Evolutionary conservation across 495 filamentous ascomycete species (phyloP).

Genomic region (Aspergillus indologenus): DNA sequence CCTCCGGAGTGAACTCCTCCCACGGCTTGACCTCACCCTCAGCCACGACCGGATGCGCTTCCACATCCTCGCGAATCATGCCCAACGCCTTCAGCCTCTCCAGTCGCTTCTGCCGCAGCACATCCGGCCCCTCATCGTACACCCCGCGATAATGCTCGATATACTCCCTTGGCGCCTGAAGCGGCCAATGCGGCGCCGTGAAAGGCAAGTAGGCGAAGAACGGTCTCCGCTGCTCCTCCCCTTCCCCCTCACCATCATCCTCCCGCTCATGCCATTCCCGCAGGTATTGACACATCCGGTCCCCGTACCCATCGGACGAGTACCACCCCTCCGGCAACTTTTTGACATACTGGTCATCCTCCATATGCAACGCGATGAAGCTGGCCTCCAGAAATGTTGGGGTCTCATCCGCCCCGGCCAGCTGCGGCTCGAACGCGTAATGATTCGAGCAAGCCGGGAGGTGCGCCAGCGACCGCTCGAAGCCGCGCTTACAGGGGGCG

Average conservation of each 20-base stretch:
- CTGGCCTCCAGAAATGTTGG: constrained; percentile 51
- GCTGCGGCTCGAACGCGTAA: constrained; percentile 58
- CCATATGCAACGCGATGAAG: constrained; percentile 56
- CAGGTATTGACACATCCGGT: constrained; percentile 53
- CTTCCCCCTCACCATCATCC: constrained; percentile 21
- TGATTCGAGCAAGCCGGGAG: constrained; percentile 60
- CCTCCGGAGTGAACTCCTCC: constrained; percentile 47
- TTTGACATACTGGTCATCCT: constrained; percentile 54
- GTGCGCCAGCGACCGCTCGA: constrained; percentile 48
- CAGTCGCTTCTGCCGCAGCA: constrained; percentile 49
- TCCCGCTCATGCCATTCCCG: constrained; percentile 48
- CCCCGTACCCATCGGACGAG: constrained; percentile 52
- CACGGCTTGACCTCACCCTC: constrained; percentile 52
- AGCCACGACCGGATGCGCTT: constrained; percentile 52
- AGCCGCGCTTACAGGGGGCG: constrained; percentile 41
- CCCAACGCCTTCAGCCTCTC: constrained; percentile 49
- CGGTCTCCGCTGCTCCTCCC: constrained; percentile 28
- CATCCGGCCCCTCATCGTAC: constrained; percentile 56
- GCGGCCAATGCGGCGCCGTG: constrained; percentile 60
- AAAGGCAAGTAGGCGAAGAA: constrained; percentile 62
- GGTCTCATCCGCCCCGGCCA: constrained; percentile 40
- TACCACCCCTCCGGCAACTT: constrained; percentile 56
- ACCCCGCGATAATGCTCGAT: constrained; percentile 53
- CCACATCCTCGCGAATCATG: constrained; percentile 48
- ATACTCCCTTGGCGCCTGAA: constrained; percentile 53